Base-by-base conservation (phyloP, 345 rosid species). In the Eucalyptus sp. region DNA sequence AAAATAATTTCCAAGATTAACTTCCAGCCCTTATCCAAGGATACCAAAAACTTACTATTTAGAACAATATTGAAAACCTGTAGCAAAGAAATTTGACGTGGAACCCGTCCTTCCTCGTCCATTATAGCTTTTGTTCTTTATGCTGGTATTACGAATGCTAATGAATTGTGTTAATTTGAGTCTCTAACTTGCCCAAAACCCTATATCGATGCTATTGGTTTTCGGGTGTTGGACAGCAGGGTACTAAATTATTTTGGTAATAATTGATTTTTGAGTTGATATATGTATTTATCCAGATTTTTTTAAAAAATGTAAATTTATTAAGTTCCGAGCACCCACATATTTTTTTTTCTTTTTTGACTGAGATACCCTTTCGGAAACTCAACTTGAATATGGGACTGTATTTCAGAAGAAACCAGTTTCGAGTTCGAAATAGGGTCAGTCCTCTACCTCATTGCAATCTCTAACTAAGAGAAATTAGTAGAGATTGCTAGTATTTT, bases 301-400 rank as follows among this genome's bases (percentile, higher is more conserved):
- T 62, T 62, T 43, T 41, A 41, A 3, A 29, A 64, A 64, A 64
- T 13, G 66, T 0, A 64, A 64, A 13, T 7, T 64, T 7, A n/a
- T 5, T 29, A n/a, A 64, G 18, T 64, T 29, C 33, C 71, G 2
- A 64, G 37, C 10, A 29, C 71, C 66, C 15, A 27, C 31, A 58
- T 27, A 12, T 50, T 2, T 50, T 50, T 50, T 16, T 1, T 3
- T 0, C 1, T 1, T 51, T 3, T 7, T 52, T 52, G 10, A 52
- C 33, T 7, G 71, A 64, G 18, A n/a, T 29, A 64, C 10, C 71
- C 8, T 27, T 29, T 29, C 3, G 17, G 16, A 64, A 18, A 20
- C 81, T 71, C 46, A 10, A 18, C 22, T 71, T 18, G 46, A 5
- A 62, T 29, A 13, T 1, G 8, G 81, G 24, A 17, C 46, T 1